Evolutionary conservation across 148 eudicot species (phyloP).

Genomic region (Salicornia ramosissima): DNA sequence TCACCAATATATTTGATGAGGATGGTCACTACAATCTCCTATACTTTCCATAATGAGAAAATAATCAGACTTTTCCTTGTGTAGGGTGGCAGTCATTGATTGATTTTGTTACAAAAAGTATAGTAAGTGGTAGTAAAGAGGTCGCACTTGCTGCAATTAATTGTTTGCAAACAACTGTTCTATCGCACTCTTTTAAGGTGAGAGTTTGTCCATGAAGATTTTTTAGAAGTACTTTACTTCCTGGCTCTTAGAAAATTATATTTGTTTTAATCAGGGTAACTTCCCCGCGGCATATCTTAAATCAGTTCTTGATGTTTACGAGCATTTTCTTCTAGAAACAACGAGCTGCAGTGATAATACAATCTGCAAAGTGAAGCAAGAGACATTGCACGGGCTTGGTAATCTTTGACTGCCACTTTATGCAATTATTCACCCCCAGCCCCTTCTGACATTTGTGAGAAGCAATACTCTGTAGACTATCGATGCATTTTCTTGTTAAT

Average conservation of each 20-base stretch:
- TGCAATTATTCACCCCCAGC: neutral
- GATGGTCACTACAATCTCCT: neutral
- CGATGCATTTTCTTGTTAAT: neutral
- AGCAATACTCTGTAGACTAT: neutral
- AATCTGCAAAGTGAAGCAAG: slow-evolving; percentile 81
- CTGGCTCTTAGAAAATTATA: slow-evolving; percentile 13
- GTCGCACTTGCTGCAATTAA: slow-evolving; percentile 90
- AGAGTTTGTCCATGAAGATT: slow-evolving; percentile 4
- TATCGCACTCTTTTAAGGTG: slow-evolving; percentile 89
- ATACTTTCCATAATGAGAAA: neutral
- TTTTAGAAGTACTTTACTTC: neutral
- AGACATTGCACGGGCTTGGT: slow-evolving; percentile 89
- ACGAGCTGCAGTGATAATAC: slow-evolving; percentile 36
- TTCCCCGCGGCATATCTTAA: slow-evolving; percentile 70
- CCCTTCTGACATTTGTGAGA: neutral
- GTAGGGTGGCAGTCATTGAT: slow-evolving; percentile 94
- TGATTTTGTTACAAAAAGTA: slow-evolving; percentile 61
- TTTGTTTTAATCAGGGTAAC: slow-evolving; percentile 61
- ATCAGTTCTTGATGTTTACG: slow-evolving; percentile 83
- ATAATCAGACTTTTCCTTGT: slow-evolving; percentile 19
- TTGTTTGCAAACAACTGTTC: slow-evolving; percentile 82
- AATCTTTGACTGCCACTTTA: slow-evolving; percentile 23
- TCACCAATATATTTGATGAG: neutral
- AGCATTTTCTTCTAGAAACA: slow-evolving; percentile 59
- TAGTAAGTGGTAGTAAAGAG: slow-evolving; percentile 82